Percentiles rank a stretch among this genome's conserved stretches.
Evolutionary conservation across 306 rosid species (phyloP).

Genomic region (Trifolium subterraneum): DNA sequence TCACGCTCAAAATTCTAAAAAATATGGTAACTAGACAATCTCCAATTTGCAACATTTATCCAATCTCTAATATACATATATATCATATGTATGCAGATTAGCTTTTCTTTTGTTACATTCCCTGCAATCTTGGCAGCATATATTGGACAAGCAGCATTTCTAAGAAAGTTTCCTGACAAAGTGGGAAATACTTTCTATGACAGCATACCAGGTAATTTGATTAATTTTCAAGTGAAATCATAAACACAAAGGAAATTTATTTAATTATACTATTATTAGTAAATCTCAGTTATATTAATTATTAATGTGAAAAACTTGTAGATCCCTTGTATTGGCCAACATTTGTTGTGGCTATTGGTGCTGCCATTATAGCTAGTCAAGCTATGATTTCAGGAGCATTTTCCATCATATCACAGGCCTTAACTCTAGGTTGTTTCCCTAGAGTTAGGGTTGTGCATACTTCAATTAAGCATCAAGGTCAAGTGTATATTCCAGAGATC

Average conservation of each 20-base stretch:
- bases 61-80: not conserved
- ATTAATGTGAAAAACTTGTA: slow-evolving; percentile 34
- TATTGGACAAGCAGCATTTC: slow-evolving; percentile 53
- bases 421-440: slow-evolving; percentile 80
- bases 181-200: slow-evolving; percentile 49
- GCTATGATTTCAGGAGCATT: slow-evolving; percentile 95
- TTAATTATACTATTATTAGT: not conserved
- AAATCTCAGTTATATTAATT: not conserved
- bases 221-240: slow-evolving; percentile 1
- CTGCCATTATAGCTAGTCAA: slow-evolving; percentile 85
- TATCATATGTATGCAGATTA: slow-evolving; percentile 41
- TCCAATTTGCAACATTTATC: not conserved
- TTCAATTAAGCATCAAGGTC: slow-evolving; percentile 70
- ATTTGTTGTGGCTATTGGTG: slow-evolving; percentile 76
- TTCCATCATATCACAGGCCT: slow-evolving; percentile 70
- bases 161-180: slow-evolving; percentile 41
- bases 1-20: no score
- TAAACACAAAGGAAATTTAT: no score
- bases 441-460: slow-evolving; percentile 82
- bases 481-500: slow-evolving; percentile 80
- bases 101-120: slow-evolving; percentile 47
- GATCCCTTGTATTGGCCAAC: slow-evolving; percentile 83
- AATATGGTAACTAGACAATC: not conserved
- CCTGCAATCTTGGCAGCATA: slow-evolving; percentile 48
- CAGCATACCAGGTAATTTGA: slow-evolving; percentile 46